Base-by-base conservation (phyloP, 768 basidiomycete genomes). In the Collybia mongolica region DNA sequence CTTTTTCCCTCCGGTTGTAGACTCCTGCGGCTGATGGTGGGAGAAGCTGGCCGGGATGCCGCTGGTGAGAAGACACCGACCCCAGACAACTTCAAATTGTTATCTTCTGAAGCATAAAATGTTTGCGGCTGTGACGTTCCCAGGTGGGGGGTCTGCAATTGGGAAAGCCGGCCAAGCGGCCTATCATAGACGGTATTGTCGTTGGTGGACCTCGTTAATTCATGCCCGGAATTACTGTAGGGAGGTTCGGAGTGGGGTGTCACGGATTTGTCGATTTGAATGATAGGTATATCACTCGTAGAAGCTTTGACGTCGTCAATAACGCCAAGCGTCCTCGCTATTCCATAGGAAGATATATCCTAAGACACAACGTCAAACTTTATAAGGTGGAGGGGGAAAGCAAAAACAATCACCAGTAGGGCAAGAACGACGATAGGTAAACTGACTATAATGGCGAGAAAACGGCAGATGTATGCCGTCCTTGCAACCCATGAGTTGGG, bases 271-370 rank as follows among this genome's bases (percentile, higher is more conserved):
- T 62, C 57, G 22, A 76, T 54, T 22, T 58, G 63, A 39, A 74
- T 69, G 43, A 65, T 46, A 3, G 75, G 74, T 53, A 74, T 76
- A 56, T 86, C 87, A 64, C 78, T 82, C 20, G 87, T 89, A 11
- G 86, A 84, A 0, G 88, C 86, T 62, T 84, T 85, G 45, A 84
- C 82, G 52, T 80, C 79, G 65, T 90, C 88, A 54, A 88, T 78
- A 46, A 89, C 77, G 28, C 89, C 90, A 44, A 93, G 76, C 5
- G 88, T 91, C 51, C 90, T 84, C 11, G 87, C 90, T 61, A 93
- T 88, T 50, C 84, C 81, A 59, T 92, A 93, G 17, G 90, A 88
- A 2, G 82, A 73, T 48, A 92, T 81, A 64, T 93, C 90, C 90
- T 92, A 60, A 17, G 39, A 42, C 20, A 54, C 48, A 46, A 38